Base-by-base conservation (phyloP, 257 asterid species). In the Fraxinus quadrangulata region DNA sequence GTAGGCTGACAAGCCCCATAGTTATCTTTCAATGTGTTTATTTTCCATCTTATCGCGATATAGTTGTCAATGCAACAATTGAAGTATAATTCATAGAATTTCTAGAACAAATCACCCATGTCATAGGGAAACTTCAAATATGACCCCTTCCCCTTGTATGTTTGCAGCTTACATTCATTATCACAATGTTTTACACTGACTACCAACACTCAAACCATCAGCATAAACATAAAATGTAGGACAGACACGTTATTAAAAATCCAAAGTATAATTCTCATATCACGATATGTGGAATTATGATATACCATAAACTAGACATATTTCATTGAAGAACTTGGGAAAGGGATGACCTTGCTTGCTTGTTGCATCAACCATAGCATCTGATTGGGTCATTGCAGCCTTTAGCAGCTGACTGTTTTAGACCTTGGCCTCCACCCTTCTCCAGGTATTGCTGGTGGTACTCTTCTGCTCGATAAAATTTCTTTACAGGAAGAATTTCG, bases 401-500 rank as follows among this genome's bases (percentile, higher is more conserved):
- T 79, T 92, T 92, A 24, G 90, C 89, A 70, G 97, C 96, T 2
- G 94, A 93, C 78, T 93, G 97, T 54, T 84, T 87, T 56, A 24
- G 63, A 23, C 97, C 93, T 19, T 75, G 63, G 30, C 88, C 74
- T 14, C 92, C 94, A 45, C 97, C 97, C 81, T 91, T 93, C 87
- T 91, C 97, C 84, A 93, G 72, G 79, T 90, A 93, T 40, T 91
- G 97, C 89, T 91, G 97, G 84, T 93, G 97, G 76, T 90, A 91
- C 90, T 93, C 97, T 71, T 91, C 97, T 0, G 97, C 97, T 75
- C 85, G 49, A 71, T 93, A 93, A 73, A 93, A 93, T 26, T 78
- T 89, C 90, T 90, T 93, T 0, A 93, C 97, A 2, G 91, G 91
- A 56, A 88, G 88, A 79, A 93, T 87, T 80, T 93, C 94, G 0